These are phyloP conservation scores for Fusarium praegraminearum DNA, from an alignment of 2,329 filamentous ascomycete genomes.

Conservation along the genomic window DNA sequence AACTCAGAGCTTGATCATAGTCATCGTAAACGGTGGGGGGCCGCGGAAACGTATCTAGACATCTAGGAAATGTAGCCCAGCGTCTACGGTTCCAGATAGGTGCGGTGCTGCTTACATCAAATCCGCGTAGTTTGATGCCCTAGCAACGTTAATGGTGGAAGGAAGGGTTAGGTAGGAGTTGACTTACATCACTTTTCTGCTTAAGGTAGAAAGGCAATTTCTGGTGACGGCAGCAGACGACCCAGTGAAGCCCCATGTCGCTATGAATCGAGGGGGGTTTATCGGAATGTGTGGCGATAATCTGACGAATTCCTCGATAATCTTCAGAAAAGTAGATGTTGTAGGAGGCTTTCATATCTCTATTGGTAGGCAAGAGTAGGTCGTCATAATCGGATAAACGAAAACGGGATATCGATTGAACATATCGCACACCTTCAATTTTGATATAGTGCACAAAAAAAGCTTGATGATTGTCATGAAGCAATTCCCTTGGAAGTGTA, in stretches of 20 bases:
- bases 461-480: too few species aligned
- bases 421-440: background rate
- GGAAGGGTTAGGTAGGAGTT: too few species aligned
- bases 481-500: too few species aligned
- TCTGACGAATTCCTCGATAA: background rate
- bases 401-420: background rate
- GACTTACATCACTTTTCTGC: background rate
- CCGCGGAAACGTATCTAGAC: rapidly evolving
- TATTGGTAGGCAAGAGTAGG: background rate
- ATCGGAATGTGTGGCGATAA: background rate
- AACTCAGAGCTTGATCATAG: rapidly evolving
- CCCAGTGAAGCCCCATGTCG: background rate
- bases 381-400: background rate
- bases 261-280: background rate
- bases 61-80: background rate
- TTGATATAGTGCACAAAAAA: background rate
- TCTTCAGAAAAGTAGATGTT: background rate
- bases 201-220: background rate
- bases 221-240: background rate
- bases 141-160: background rate
- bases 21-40: rapidly evolving
- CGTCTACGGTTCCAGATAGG: background rate
- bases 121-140: background rate
- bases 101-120: background rate
- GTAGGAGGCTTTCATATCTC: rapidly evolving